phyloP scores from a whole-genome alignment of 176 grass and related monocot species.

The Musa schizocarpa region DNA sequence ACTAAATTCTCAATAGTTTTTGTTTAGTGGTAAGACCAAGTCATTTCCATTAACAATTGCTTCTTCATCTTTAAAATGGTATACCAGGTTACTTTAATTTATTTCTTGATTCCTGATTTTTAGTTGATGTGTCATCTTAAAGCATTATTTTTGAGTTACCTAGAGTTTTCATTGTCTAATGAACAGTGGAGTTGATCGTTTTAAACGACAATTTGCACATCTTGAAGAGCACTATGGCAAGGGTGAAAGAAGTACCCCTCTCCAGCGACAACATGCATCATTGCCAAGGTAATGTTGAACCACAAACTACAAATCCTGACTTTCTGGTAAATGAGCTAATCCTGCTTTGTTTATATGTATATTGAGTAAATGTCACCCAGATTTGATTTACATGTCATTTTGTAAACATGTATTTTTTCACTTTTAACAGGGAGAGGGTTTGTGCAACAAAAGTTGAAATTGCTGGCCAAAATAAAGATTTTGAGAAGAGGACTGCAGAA shows the following conservation, averaged over 20 bases:
- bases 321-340: neutral
- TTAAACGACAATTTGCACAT: slow-evolving; percentile 13
- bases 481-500: slow-evolving; percentile 43
- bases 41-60: no score
- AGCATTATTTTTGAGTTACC: neutral
- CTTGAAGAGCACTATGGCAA: slow-evolving; percentile 1
- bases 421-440: slow-evolving; percentile 69
- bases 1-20: no score
- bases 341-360: neutral
- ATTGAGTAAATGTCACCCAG: neutral
- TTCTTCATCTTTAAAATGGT: no score
- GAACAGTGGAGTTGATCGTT: slow-evolving; percentile 16
- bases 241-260: neutral
- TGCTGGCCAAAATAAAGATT: slow-evolving; percentile 42
- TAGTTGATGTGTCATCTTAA: no score
- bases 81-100: no score
- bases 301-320: neutral
- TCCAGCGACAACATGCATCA: neutral
- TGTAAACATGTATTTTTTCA: neutral
- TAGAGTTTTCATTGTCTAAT: neutral
- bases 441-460: slow-evolving; percentile 41
- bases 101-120: no score
- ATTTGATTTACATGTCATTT: neutral
- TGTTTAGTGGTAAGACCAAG: no score
- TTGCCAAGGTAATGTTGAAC: slow-evolving; percentile 3